Percentiles rank a stretch among this genome's conserved stretches.
Evolutionary conservation across 129 eudicot genomes (phyloP).

Genomic region (Kitagawia praeruptora): DNA sequence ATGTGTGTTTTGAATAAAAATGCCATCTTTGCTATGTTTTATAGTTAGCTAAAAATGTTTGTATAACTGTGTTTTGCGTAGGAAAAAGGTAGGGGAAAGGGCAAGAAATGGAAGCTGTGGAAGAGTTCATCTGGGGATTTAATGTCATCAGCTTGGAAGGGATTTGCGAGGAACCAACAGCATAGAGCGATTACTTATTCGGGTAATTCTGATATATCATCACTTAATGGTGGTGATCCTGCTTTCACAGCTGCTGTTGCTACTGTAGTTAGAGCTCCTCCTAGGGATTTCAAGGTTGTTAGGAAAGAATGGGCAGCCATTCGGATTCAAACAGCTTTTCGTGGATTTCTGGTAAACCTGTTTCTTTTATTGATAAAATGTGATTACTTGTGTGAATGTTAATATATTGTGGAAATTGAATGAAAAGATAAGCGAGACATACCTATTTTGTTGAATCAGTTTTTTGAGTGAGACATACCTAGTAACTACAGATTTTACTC

Average conservation of each 20-base stretch:
- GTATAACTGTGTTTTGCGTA: background rate
- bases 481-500: too few relatives aligned
- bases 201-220: conserved; percentile 52
- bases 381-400: background rate
- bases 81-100: conserved; percentile 46
- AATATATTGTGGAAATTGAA: background rate
- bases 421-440: background rate
- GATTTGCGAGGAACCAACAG: conserved; percentile 35
- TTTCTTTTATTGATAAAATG: background rate
- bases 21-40: background rate
- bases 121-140: conserved; percentile 77
- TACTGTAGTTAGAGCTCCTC: conserved; percentile 81
- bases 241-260: conserved; percentile 83
- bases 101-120: conserved; percentile 88
- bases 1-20: background rate
- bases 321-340: conserved; percentile 92
- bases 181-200: conserved; percentile 21
- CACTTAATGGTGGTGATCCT: conserved; percentile 29
- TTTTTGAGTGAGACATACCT: background rate
- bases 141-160: conserved; percentile 58
- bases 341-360: conserved; percentile 70
- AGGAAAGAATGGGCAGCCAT: conserved; percentile 97
- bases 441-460: too few relatives aligned
- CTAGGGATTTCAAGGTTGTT: conserved; percentile 71
- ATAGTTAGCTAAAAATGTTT: background rate